A percentile compares a stretch with the other conserved stretches of the same genome.
Conservation (phyloP, 352 stramenopile genomes). For the Phytopythium oedochilum region DNA sequence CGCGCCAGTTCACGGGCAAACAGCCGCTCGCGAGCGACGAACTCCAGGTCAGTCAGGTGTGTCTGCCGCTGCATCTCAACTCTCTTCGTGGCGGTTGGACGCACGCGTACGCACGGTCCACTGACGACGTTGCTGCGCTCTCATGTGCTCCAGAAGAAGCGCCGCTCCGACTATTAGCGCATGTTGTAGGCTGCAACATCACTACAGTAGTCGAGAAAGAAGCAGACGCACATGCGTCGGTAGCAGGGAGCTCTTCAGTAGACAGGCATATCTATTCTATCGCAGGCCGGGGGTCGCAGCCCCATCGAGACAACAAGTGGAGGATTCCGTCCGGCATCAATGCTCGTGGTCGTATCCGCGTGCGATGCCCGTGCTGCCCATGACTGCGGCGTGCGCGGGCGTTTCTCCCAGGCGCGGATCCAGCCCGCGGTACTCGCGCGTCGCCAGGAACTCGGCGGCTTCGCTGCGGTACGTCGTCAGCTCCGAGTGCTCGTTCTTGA, state of each 20-base stretch:
- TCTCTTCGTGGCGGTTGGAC: neutral
- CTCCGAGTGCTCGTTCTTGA: constrained; percentile 48
- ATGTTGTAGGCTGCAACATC: too few species aligned
- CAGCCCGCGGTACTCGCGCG: constrained; percentile 71
- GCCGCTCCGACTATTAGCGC: constrained; percentile 41
- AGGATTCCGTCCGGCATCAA: constrained; percentile 1
- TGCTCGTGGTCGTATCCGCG: constrained; percentile 68
- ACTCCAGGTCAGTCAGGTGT: constrained; percentile 69
- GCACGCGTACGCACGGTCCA: too few species aligned
- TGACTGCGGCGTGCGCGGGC: constrained; percentile 66
- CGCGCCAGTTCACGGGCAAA: constrained; percentile 43
- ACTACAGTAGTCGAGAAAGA: too few species aligned
- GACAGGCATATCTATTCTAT: constrained; percentile 7
- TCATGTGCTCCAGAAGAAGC: constrained; percentile 42
- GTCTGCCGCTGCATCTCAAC: too few species aligned
- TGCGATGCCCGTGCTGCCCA: constrained; percentile 71
- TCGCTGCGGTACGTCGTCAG: constrained; percentile 66
- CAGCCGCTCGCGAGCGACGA: constrained; percentile 42
- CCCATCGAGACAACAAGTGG: too few species aligned
- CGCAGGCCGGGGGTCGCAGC: neutral
- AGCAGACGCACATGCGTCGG: neutral
- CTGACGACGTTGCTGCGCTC: too few species aligned
- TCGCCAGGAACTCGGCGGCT: constrained; percentile 65
- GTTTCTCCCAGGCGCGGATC: constrained; percentile 82
- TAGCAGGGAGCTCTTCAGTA: constrained; percentile 2